These are phyloP conservation scores for Lanmaoa pseudosensibilis DNA, from an alignment of 768 basidiomycete species.

Conservation along the genomic window DNA sequence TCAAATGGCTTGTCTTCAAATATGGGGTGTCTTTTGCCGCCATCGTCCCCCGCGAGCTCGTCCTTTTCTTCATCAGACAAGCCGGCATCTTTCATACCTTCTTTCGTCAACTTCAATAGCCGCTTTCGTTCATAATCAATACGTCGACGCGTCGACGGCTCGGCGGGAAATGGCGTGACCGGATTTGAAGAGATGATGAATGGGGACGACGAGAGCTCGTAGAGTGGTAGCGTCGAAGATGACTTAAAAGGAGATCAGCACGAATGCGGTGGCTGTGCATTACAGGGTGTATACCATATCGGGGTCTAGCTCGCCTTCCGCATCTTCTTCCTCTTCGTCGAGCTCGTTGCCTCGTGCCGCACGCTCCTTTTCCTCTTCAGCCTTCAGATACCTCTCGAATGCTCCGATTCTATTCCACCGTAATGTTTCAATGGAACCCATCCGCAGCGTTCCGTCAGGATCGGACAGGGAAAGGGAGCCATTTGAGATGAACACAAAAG, in stretches of 20 bases:
- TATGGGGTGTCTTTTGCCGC: constrained; percentile 22
- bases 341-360: constrained; percentile 12
- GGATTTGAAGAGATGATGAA: constrained; percentile 29
- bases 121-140: constrained; percentile 34
- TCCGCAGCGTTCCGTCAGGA: constrained; percentile 23
- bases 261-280: neutral
- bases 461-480: constrained; percentile 37
- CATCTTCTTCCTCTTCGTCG: constrained; percentile 25
- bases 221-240: constrained; percentile 29
- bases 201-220: constrained; percentile 26
- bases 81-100: constrained; percentile 29
- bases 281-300: constrained; percentile 23
- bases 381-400: constrained; percentile 29
- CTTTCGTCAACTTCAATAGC: constrained; percentile 29
- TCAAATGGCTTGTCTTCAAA: constrained; percentile 31
- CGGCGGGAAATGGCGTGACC: constrained; percentile 31
- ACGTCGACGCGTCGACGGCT: constrained; percentile 27
- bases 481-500: constrained; percentile 56
- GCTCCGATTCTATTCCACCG: constrained; percentile 32
- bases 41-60: constrained; percentile 10
- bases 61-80: constrained; percentile 28
- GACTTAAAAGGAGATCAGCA: constrained; percentile 17
- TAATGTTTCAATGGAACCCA: constrained; percentile 25
- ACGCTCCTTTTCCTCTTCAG: constrained; percentile 30
- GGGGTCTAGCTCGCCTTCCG: constrained; percentile 29